Conservation (phyloP, 75 land plant species). For the Gnetum montanum region DNA sequence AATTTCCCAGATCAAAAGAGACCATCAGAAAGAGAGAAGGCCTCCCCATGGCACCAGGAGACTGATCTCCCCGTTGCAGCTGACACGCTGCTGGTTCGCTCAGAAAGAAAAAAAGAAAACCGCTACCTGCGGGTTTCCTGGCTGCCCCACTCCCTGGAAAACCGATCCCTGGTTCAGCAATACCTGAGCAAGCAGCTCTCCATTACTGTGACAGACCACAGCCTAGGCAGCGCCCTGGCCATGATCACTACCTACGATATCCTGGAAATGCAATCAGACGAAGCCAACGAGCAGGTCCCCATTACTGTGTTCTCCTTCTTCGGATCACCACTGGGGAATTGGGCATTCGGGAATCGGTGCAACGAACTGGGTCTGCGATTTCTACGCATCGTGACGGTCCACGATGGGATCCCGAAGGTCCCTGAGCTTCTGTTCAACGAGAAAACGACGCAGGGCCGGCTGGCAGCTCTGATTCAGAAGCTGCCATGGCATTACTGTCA, state of each 20-base stretch:
- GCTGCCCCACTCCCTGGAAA: too few species aligned
- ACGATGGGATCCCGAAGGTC: conserved; percentile 19
- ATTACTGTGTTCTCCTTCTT: too few species aligned
- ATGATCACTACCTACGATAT: conserved; percentile 80
- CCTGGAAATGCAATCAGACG: conserved; percentile 15
- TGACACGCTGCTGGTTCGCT: too few species aligned
- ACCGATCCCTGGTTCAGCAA: conserved; percentile 16
- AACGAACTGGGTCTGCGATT: too few species aligned
- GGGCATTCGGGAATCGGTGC: too few species aligned
- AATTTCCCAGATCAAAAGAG: too few species aligned
- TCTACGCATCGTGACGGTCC: conserved; percentile 13
- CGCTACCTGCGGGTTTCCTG: too few species aligned
- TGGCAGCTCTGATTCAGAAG: not conserved
- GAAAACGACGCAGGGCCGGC: not conserved
- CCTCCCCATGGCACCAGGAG: too few species aligned
- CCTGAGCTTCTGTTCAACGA: conserved; percentile 12
- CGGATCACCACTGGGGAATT: conserved; percentile 11
- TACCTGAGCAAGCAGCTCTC: conserved; percentile 43
- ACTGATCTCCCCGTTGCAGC: too few species aligned
- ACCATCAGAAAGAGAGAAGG: too few species aligned
- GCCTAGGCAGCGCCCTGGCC: too few species aligned
- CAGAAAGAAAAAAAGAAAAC: too few species aligned
- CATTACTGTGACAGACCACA: conserved; percentile 50
- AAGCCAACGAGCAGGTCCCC: conserved; percentile 7
- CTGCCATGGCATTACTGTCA: conserved; percentile 6